phyloP scores from a whole-genome alignment of 306 rosid genomes.

The Begonia masoniana region DNA sequence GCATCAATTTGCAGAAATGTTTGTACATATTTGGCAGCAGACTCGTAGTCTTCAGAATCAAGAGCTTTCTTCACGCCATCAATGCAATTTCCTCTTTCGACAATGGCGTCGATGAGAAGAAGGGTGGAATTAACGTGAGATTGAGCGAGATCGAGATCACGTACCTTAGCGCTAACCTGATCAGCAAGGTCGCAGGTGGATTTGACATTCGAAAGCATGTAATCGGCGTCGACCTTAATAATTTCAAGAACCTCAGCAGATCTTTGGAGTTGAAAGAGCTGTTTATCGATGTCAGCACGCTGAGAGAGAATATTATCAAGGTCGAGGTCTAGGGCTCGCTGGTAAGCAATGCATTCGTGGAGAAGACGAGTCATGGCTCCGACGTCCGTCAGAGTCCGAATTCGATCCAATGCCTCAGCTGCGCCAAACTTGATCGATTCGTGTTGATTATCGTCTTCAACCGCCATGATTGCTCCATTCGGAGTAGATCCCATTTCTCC shows the following conservation, averaged over 20 bases:
- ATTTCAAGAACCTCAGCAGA: slow-evolving; percentile 68
- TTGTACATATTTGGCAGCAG: slow-evolving; percentile 48
- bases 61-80: slow-evolving; percentile 67
- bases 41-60: slow-evolving; percentile 57
- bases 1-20: slow-evolving; percentile 65
- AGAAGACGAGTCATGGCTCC: slow-evolving; percentile 57
- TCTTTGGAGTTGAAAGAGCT: slow-evolving; percentile 49
- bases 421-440: slow-evolving; percentile 37
- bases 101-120: slow-evolving; percentile 75
- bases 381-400: slow-evolving; percentile 39
- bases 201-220: slow-evolving; percentile 29
- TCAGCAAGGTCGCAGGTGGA: slow-evolving; percentile 49
- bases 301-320: slow-evolving; percentile 68
- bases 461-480: slow-evolving; percentile 13
- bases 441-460: slow-evolving; percentile 17
- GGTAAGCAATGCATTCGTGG: slow-evolving; percentile 54
- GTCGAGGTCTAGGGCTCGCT: slow-evolving; percentile 43
- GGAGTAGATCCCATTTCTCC: slow-evolving; percentile 30
- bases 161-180: slow-evolving; percentile 54
- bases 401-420: slow-evolving; percentile 22
- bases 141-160: slow-evolving; percentile 86
- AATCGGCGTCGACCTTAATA: slow-evolving; percentile 54
- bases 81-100: slow-evolving; percentile 59
- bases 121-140: slow-evolving; percentile 80
- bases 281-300: slow-evolving; percentile 68